These are phyloP conservation scores for Monosporascus cannonballus DNA, from an alignment of 2,329 filamentous ascomycete species.

Conservation along the genomic window DNA sequence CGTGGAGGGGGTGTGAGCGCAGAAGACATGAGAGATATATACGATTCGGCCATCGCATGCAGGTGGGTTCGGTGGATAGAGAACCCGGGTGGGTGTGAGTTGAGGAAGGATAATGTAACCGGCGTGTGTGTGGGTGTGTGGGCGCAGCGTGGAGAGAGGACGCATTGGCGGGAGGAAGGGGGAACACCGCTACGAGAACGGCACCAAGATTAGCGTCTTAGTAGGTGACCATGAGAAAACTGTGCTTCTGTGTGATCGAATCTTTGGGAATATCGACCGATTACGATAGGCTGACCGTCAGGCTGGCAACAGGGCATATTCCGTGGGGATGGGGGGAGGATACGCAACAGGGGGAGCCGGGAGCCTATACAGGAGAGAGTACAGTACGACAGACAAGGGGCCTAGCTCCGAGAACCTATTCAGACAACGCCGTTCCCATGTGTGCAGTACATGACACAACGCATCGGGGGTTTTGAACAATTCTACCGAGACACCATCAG, in stretches of 20 bases:
- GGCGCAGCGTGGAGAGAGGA: neutral
- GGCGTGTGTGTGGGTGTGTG: neutral
- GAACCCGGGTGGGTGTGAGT: neutral
- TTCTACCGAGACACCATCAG: constrained; percentile 6
- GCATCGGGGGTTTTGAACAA: neutral
- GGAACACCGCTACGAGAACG: neutral
- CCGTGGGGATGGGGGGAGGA: neutral
- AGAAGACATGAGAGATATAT: constrained; percentile 9
- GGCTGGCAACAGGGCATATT: neutral
- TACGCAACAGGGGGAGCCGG: neutral
- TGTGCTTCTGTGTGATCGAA: neutral
- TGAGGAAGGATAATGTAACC: neutral
- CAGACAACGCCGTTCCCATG: neutral
- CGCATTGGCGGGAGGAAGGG: neutral
- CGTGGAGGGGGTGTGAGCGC: constrained; percentile 20
- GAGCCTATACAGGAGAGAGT: neutral
- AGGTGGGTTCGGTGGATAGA: neutral
- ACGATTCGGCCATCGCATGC: neutral
- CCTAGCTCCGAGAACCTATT: constrained; percentile 1
- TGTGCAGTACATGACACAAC: neutral
- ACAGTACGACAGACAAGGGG: neutral
- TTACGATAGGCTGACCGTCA: constrained; percentile 3
- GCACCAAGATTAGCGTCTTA: neutral
- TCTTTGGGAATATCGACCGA: neutral
- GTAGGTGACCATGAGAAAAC: neutral